Evolutionary conservation across 2,329 filamentous ascomycete genomes (phyloP), one percentile per base, ranked within the genome.

Genomic region (Penicillium sp.): DNA sequence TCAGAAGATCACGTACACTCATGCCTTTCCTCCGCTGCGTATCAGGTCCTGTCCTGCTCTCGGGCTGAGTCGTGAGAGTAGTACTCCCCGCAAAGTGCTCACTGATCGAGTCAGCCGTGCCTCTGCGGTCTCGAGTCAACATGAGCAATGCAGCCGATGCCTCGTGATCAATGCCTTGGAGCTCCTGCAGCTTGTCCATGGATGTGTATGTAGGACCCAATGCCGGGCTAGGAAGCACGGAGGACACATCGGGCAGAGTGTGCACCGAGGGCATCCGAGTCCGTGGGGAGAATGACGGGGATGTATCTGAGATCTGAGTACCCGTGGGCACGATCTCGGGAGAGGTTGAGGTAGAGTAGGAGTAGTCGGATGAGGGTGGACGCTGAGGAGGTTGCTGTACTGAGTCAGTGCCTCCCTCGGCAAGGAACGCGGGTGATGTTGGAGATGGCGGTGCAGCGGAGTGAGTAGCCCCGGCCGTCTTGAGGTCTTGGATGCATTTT

Each of bases 101-200:
- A 30, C 43, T 56, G 6, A 57, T 50, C 6, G 60, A 62, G 46
- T 62, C 55, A 1, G 60, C 55, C 4, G 67, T 71, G 25, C 73
- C 75, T 23, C 87, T 75, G 27, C 87, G 78, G 61, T 93, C 88
- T 38, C 76, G 81, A 51, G 90, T 94, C 43, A 96, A 71, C 89
- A 95, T 94, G 62, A 95, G 67, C 53, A 95, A 64, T 3, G 89
- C 90, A 9, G 87, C 84, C 6, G 88, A 93, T 1, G 88, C 90
- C 62, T 93, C 87, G 45, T 89, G 83, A 47, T 87, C 84, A 25
- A 86, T 48, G 3, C 53, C 51, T 33, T 53, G 53, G 11, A 56
- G 33, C 15, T 54, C 51, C 17, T 46, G 57, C 39, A 53, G 27
- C 16, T 53, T 53, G n/a, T 46, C 45, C 36, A 48, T 50, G 13